Evolutionary conservation across 768 basidiomycete genomes (phyloP).

Genomic region (Brasilioporus rufonigricans): DNA sequence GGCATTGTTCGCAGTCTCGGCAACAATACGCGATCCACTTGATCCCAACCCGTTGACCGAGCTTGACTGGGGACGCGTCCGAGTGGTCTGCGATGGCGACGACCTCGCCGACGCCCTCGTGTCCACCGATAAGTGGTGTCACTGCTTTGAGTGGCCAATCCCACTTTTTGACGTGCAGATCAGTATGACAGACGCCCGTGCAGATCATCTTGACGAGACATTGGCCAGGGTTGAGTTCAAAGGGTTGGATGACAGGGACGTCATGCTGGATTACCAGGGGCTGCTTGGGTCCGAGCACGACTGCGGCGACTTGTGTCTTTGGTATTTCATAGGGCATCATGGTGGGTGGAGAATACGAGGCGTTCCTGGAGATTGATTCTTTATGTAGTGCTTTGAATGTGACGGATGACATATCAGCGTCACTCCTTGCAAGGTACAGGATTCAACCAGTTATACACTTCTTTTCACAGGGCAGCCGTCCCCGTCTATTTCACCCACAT

Average conservation of each 20-base stretch:
- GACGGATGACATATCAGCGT: too few species aligned
- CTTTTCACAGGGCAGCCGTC: too few species aligned
- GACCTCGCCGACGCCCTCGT: slow-evolving; percentile 80
- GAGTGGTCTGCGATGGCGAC: slow-evolving; percentile 78
- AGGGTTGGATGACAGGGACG: slow-evolving; percentile 53
- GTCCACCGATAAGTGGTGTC: slow-evolving; percentile 73
- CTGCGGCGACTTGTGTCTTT: slow-evolving; percentile 41
- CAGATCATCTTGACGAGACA: slow-evolving; percentile 74
- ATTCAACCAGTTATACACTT: too few species aligned
- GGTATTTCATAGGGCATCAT: slow-evolving; percentile 32
- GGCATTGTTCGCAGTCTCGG: slow-evolving; percentile 72
- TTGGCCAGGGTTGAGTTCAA: slow-evolving; percentile 62
- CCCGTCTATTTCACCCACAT: too few species aligned
- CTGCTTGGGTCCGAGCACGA: slow-evolving; percentile 32
- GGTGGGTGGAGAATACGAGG: background rate
- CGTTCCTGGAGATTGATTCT: background rate
- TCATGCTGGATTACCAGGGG: slow-evolving; percentile 37
- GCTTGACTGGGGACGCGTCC: slow-evolving; percentile 53
- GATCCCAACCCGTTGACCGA: slow-evolving; percentile 81
- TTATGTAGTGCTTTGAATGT: background rate
- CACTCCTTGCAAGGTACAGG: too few species aligned
- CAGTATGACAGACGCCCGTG: slow-evolving; percentile 87
- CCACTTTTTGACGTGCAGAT: slow-evolving; percentile 68
- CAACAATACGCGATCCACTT: slow-evolving; percentile 80
- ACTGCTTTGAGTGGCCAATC: slow-evolving; percentile 80